Conservation (phyloP, 441 rosid species). For the Erysimum pusillum region DNA sequence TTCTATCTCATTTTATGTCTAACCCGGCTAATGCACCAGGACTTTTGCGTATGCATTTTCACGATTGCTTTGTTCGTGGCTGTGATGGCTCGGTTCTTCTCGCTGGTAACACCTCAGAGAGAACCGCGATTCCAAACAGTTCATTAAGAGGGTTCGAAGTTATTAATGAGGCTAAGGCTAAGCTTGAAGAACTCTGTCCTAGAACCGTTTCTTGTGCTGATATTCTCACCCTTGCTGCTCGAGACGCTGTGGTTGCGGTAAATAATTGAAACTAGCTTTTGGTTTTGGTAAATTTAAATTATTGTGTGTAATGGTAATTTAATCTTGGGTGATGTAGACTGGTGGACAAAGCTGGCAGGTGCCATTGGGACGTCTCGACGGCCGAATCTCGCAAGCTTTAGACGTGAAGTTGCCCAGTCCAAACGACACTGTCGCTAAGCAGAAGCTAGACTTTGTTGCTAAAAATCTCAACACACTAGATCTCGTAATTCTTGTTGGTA, state of each 20-base stretch:
- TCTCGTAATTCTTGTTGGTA: constrained; percentile 52
- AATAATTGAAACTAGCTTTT: background rate
- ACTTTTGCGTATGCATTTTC: constrained; percentile 68
- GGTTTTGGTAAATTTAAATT: background rate
- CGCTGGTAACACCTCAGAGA: constrained; percentile 47
- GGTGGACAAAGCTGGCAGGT: constrained; percentile 47
- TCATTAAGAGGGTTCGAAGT: constrained; percentile 57
- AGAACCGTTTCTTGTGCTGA: constrained; percentile 74
- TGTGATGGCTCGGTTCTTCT: constrained; percentile 73
- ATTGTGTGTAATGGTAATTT: background rate
- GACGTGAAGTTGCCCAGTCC: constrained; percentile 47
- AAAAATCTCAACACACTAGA: constrained; percentile 46
- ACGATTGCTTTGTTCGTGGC: constrained; percentile 71
- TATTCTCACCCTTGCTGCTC: constrained; percentile 72
- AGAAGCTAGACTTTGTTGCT: constrained; percentile 44
- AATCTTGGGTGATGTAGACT: constrained; percentile 35
- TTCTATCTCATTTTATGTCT: constrained; percentile 51
- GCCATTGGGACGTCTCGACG: constrained; percentile 50
- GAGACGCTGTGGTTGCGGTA: constrained; percentile 70
- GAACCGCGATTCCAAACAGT: constrained; percentile 56
- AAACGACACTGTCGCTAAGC: constrained; percentile 35
- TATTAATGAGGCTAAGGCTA: constrained; percentile 55
- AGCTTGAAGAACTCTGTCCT: constrained; percentile 63
- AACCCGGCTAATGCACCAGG: constrained; percentile 60
- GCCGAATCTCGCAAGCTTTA: constrained; percentile 46